phyloP scores from a whole-genome alignment of 2,329 filamentous ascomycete species.

The Talaromyces sp. region DNA sequence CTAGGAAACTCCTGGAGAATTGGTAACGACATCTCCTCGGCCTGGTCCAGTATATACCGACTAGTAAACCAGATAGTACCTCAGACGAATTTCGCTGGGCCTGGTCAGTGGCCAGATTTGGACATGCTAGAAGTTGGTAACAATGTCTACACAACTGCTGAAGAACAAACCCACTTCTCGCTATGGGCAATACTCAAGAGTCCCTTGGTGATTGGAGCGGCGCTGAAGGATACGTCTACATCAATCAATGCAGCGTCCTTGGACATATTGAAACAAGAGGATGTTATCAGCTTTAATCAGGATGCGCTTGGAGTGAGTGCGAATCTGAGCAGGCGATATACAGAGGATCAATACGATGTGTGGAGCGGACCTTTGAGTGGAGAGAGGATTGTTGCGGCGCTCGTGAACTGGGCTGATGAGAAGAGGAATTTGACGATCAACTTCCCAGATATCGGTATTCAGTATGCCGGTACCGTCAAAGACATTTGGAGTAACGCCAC shows the following conservation, averaged over 20 bases:
- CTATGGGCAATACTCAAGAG: slow-evolving; percentile 54
- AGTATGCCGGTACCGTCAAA: slow-evolving; percentile 32
- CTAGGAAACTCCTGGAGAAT: slow-evolving; percentile 51
- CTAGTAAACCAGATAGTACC: slow-evolving; percentile 53
- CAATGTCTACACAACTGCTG: slow-evolving; percentile 42
- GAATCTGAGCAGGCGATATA: slow-evolving; percentile 48
- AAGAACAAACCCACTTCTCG: slow-evolving; percentile 53
- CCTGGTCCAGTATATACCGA: slow-evolving; percentile 51
- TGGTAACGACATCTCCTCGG: slow-evolving; percentile 53
- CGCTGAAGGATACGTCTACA: slow-evolving; percentile 33
- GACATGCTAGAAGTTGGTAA: slow-evolving; percentile 55
- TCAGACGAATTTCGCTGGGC: slow-evolving; percentile 43
- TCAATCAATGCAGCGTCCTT: slow-evolving; percentile 42
- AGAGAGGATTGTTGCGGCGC: slow-evolving; percentile 42
- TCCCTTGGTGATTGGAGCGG: slow-evolving; percentile 48
- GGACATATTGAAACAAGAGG: slow-evolving; percentile 48
- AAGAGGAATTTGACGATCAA: slow-evolving; percentile 44
- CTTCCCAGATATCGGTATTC: slow-evolving; percentile 41
- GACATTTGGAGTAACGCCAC: slow-evolving; percentile 30
- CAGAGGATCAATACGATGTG: slow-evolving; percentile 50
- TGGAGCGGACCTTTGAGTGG: slow-evolving; percentile 50
- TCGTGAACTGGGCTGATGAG: slow-evolving; percentile 51
- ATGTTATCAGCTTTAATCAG: slow-evolving; percentile 58
- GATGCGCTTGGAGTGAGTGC: slow-evolving; percentile 53
- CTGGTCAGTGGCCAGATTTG: slow-evolving; percentile 51